Conservation (phyloP, 495 filamentous ascomycete genomes). For the Bacidia rubella region DNA sequence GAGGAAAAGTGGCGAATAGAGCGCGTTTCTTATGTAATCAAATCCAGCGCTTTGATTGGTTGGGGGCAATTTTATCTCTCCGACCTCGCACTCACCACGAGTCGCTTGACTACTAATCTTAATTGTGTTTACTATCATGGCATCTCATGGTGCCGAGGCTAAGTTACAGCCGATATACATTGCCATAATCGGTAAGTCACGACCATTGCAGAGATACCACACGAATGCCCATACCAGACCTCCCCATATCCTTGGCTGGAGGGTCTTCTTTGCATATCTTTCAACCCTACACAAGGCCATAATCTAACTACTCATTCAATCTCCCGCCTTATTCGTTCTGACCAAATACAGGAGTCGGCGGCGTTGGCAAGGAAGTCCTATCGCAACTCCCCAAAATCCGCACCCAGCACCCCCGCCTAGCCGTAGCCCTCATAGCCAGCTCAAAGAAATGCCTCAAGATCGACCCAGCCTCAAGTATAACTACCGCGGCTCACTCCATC, state of each 20-base stretch:
- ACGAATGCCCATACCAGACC: background rate
- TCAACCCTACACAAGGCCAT: background rate
- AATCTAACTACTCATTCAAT: background rate
- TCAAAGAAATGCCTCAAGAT: constrained; percentile 64
- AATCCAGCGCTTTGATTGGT: too few species aligned
- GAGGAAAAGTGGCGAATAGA: too few species aligned
- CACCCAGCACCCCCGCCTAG: constrained; percentile 41
- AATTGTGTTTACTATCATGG: background rate
- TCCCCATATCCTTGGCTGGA: background rate
- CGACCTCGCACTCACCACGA: too few species aligned
- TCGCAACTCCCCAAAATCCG: constrained; percentile 56
- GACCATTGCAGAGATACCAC: background rate
- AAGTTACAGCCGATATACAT: constrained; percentile 26
- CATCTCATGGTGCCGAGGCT: too few species aligned
- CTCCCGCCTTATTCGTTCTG: too few species aligned
- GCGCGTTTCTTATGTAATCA: too few species aligned
- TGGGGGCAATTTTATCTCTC: too few species aligned
- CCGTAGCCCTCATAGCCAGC: constrained; percentile 66
- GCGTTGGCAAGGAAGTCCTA: constrained; percentile 86
- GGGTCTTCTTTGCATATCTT: background rate
- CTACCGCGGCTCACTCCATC: constrained; percentile 50
- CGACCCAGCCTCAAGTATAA: constrained; percentile 35
- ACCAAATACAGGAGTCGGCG: constrained; percentile 57
- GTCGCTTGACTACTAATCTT: too few species aligned
- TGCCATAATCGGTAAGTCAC: constrained; percentile 27